A percentile compares a stretch with the other conserved stretches of the same genome.
phyloP scores from a whole-genome alignment of 1,139 yeast species.

The Blastobotrys apis region DNA sequence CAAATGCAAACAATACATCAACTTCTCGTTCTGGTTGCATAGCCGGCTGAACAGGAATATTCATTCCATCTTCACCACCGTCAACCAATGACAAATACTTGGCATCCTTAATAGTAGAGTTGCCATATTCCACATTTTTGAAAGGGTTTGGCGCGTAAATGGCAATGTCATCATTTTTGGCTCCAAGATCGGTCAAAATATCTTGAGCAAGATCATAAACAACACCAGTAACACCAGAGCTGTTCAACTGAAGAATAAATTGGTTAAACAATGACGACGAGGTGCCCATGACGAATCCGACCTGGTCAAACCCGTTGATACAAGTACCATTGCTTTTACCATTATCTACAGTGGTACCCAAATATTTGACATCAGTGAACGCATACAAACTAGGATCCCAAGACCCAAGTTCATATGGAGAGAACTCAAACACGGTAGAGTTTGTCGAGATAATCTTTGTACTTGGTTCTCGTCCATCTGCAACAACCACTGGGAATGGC shows the following conservation, averaged over 20 bases:
- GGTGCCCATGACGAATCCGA: conserved; percentile 73
- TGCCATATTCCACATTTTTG: conserved; percentile 33
- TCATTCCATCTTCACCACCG: conserved; percentile 84
- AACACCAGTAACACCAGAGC: conserved; percentile 48
- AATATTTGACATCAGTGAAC: conserved; percentile 66
- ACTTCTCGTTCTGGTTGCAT: conserved; percentile 64
- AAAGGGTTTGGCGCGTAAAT: conserved; percentile 76
- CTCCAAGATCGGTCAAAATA: conserved; percentile 29
- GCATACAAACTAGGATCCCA: conserved; percentile 80
- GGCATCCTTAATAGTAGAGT: conserved; percentile 37
- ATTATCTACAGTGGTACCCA: conserved; percentile 61
- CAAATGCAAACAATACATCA: conserved; percentile 78
- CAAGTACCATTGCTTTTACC: conserved; percentile 48
- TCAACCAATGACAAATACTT: conserved; percentile 62
- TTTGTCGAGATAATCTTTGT: conserved; percentile 47
- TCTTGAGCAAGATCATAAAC: conserved; percentile 41
- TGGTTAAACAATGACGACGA: conserved; percentile 76
- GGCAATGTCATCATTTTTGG: conserved; percentile 57
- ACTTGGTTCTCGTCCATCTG: conserved; percentile 80
- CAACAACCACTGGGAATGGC: conserved; percentile 87
- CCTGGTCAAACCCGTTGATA: conserved; percentile 68
- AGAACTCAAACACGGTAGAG: conserved; percentile 79
- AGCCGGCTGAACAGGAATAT: conserved; percentile 75
- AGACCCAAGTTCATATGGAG: conserved; percentile 77
- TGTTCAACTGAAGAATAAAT: conserved; percentile 55